phyloP scores from a whole-genome alignment of 1,284 basidiomycete genomes.

The Athelia psychrophila region DNA sequence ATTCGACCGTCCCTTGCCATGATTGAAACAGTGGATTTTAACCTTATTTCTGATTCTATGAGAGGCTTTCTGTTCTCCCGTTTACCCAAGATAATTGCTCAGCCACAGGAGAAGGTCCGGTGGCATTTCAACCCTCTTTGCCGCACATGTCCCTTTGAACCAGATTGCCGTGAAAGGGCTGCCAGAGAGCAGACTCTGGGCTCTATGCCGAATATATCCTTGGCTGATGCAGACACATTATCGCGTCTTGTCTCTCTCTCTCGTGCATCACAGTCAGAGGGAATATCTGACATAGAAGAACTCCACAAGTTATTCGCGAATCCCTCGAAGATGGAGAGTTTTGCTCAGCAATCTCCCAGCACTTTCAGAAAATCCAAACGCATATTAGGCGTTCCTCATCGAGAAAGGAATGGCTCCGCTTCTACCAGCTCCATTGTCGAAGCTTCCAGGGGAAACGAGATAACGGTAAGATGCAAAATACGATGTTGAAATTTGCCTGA shows the following conservation, averaged over 20 bases:
- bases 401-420: conserved; percentile 7
- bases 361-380: conserved; percentile 40
- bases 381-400: conserved; percentile 38
- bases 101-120: conserved; percentile 28
- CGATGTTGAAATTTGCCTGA: not conserved
- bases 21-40: conserved; percentile 34
- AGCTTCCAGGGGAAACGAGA: conserved; percentile 29
- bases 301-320: conserved; percentile 33
- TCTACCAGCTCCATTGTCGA: conserved; percentile 34
- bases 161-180: conserved; percentile 34
- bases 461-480: conserved; percentile 21
- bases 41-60: conserved; percentile 33
- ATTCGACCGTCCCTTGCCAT: conserved; percentile 31
- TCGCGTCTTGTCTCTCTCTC: conserved; percentile 32
- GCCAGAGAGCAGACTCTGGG: conserved; percentile 34
- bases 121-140: conserved; percentile 50
- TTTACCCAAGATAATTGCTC: conserved; percentile 34
- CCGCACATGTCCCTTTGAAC: conserved; percentile 36
- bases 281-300: conserved; percentile 31
- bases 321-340: conserved; percentile 29
- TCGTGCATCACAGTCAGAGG: conserved; percentile 8
- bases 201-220: conserved; percentile 41
- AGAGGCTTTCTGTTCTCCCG: conserved; percentile 37
- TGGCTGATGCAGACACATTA: conserved; percentile 35
- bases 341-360: conserved; percentile 39